Base-by-base conservation (phyloP, 179 eudicot genomes). In the Heliamphora ciliata region DNA sequence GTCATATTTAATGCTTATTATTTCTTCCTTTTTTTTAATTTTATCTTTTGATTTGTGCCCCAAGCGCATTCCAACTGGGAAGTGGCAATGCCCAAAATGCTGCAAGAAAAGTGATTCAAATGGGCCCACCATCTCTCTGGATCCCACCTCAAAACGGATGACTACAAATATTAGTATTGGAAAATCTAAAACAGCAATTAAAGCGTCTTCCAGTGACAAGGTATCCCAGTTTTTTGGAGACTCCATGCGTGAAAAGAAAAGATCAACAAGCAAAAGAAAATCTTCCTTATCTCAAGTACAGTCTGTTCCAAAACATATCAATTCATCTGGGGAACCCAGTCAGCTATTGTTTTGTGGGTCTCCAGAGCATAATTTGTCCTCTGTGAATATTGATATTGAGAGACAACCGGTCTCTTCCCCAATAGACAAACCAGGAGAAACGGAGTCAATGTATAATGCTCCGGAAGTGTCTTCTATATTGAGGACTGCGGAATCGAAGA, bases 81-180 rank as follows among this genome's bases (percentile, higher is more conserved):
- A 91, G 88, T 95, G 98, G 95, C 84, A 88, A 76, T 93, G 98
- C 75, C 92, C 95, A 31, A 81, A 70, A 74, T 95, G 98, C 86
- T 80, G 70, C 65, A 82, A 82, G 84, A 87, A 86, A 84, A 82
- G 68, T 72, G 86, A 87, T 78, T 80, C 86, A 31, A 76, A 80
- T 21, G 89, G 83, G 85, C 83, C 81, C 46, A 76, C 66, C 52
- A 77, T 55, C 63, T 84, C 82, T 81, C 82, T 56, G 74, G 92
- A 91, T 66, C 85, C 85, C 68, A 61, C 80, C 51, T 74, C 89
- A 56, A 88, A 87, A 81, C 87, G 86, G 73, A 89, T 87, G 80
- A 86, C 86, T 69, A 86, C 88, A 80, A 88, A 89, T 80, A 68
- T 85, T 51, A 67, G 79, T 13, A 80, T 83, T 82, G 86, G 86